Conservation (phyloP, 305 asterid species). For the Solanum chacoense region DNA sequence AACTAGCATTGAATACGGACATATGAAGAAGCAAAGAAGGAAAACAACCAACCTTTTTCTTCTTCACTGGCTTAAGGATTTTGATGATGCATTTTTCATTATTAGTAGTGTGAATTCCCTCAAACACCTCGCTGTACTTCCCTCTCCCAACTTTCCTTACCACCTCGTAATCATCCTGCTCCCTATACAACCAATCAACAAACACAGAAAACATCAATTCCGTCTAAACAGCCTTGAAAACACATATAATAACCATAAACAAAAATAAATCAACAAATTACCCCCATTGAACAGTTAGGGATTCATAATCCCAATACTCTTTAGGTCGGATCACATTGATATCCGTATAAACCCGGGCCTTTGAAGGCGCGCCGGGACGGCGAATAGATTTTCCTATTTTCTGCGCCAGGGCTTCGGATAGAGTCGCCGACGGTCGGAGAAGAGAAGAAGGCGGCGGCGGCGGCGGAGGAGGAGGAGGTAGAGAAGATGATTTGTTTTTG, state of each 20-base stretch:
- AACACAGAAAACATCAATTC: background rate
- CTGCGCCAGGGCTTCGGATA: slow-evolving; percentile 70
- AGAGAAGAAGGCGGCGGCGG: slow-evolving; percentile 8
- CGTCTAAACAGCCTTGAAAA: background rate
- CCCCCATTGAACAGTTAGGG: slow-evolving; percentile 97
- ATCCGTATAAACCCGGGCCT: slow-evolving; percentile 12
- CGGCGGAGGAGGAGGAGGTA: slow-evolving; percentile 18
- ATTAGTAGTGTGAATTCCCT: slow-evolving; percentile 16
- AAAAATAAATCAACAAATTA: slow-evolving; percentile 7
- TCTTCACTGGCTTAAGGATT: slow-evolving; percentile 27
- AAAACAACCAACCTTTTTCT: slow-evolving; percentile 18
- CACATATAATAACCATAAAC: background rate
- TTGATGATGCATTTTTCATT: slow-evolving; percentile 25
- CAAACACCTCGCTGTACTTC: slow-evolving; percentile 31
- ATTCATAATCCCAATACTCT: slow-evolving; percentile 97
- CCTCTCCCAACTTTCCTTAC: slow-evolving; percentile 32
- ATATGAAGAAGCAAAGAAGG: background rate
- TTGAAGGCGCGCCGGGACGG: slow-evolving; percentile 12
- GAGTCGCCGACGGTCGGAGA: slow-evolving; percentile 22
- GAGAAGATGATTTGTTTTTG: slow-evolving; percentile 5
- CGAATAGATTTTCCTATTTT: slow-evolving; percentile 35
- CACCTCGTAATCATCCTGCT: slow-evolving; percentile 27
- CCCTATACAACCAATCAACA: slow-evolving; percentile 5
- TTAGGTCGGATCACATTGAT: slow-evolving; percentile 56
- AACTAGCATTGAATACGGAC: background rate